Base-by-base conservation (phyloP, 495 filamentous ascomycete genomes). In the Neurospora africana region DNA sequence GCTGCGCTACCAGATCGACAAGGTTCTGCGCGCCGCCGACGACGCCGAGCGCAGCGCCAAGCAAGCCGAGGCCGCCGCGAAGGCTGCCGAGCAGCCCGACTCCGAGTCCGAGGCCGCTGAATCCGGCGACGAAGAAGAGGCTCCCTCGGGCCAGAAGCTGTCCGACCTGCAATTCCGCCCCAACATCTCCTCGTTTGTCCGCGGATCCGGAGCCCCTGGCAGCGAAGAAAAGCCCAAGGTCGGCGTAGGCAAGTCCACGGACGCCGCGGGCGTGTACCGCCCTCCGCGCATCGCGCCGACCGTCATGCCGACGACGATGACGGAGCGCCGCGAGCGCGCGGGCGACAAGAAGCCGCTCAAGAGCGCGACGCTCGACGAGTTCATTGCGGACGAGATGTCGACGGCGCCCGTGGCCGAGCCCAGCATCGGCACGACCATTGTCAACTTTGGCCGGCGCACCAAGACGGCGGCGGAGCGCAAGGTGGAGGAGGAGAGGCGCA, bases 1-100 rank as follows among this genome's bases (percentile, higher is more conserved):
- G 47, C 79, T 97, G 58, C 92, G 92, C 73, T 96, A 95, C 81
- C 92, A 95, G 79, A 90, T 96, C 74, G 93, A 95, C 79, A 95
- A 95, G 78, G 91, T 97, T 23, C 84, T 99, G 30, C 91, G 92
- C 71, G 92, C 93, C 0, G 93, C 93, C 58, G 92, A 94, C 73
- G 92, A 95, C 75, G 88, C 88, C 0, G 88, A 91, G 53, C 75
- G 83, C 74, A 75, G 71, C 72, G 71, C 72, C 17, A 76, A 74
- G 72, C 74, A 70, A 9, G 68, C 70, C 69, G 68, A 78, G 76
- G 74, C 78, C 27, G 73, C 82, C 74, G 76, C 72, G 67, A 61
- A 61, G 53, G 53, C 84, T 75, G 77, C 72, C 23, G 73, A 72
- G 70, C 75, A 75, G 19, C 73, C 74, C 4, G 84, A 83, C 23